These are phyloP conservation scores for Amaranthus tricolor DNA, from an alignment of 179 eudicot genomes.

Conservation along the genomic window DNA sequence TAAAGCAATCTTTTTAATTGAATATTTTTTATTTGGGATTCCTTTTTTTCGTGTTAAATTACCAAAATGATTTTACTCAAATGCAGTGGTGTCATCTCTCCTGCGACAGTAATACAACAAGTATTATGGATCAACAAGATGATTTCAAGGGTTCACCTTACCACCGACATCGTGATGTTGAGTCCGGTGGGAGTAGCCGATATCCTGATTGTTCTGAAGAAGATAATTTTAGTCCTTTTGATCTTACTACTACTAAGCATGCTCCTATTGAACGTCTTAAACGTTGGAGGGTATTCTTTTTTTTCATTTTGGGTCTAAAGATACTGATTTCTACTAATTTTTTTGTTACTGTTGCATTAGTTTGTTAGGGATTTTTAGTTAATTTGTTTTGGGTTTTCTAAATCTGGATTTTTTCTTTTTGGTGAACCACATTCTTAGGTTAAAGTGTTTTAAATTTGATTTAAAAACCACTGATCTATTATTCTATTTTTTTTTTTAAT, in stretches of 20 bases:
- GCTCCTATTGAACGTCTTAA: constrained; percentile 55
- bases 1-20: too few species aligned
- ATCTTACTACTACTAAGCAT: constrained; percentile 48
- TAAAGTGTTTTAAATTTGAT: not conserved
- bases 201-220: constrained; percentile 5
- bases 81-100: constrained; percentile 27
- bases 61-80: too few species aligned
- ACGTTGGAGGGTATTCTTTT: constrained; percentile 58
- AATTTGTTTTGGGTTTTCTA: too few species aligned
- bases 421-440: not conserved
- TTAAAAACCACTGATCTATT: not conserved
- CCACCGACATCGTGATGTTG: constrained; percentile 25
- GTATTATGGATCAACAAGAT: constrained; percentile 17
- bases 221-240: constrained; percentile 33
- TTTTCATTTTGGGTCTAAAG: not conserved
- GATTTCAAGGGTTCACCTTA: constrained; percentile 37
- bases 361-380: not conserved
- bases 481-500: not conserved
- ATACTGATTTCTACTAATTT: not conserved
- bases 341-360: constrained; percentile 10
- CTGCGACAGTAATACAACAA: constrained; percentile 21
- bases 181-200: constrained; percentile 23
- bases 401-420: not conserved
- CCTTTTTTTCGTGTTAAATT: too few species aligned
- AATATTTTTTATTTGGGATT: too few species aligned